A percentile compares a stretch with the other conserved stretches of the same genome.
phyloP scores from a whole-genome alignment of 345 rosid genomes.

The Brassica napus region Da-Ae NC_063436.1:17242001-17242500 shows the following conservation, averaged over 20 bases:
- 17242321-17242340: slow-evolving; percentile 42
- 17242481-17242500: slow-evolving; percentile 61
- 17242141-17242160: slow-evolving; percentile 70
- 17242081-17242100: slow-evolving; percentile 58
- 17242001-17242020: slow-evolving; percentile 49
- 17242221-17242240: slow-evolving; percentile 66
- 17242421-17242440: slow-evolving; percentile 69
- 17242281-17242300: slow-evolving; percentile 40
- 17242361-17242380: slow-evolving; percentile 34
- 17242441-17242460: slow-evolving; percentile 78
- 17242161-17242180: slow-evolving; percentile 65
- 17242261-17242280: slow-evolving; percentile 62
- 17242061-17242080: slow-evolving; percentile 70
- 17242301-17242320: slow-evolving; percentile 36
- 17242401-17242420: slow-evolving; percentile 54
- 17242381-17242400: slow-evolving; percentile 52
- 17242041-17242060: slow-evolving; percentile 50
- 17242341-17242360: slow-evolving; percentile 68
- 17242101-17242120: slow-evolving; percentile 67
- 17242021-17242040: slow-evolving; percentile 62
- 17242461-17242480: slow-evolving; percentile 67
- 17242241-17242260: slow-evolving; percentile 55
- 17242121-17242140: slow-evolving; percentile 58
- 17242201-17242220: slow-evolving; percentile 60
- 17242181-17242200: slow-evolving; percentile 47